Evolutionary conservation across 2,329 filamentous ascomycete genomes (phyloP).

Genomic region (Clonostachys byssicola): DNA sequence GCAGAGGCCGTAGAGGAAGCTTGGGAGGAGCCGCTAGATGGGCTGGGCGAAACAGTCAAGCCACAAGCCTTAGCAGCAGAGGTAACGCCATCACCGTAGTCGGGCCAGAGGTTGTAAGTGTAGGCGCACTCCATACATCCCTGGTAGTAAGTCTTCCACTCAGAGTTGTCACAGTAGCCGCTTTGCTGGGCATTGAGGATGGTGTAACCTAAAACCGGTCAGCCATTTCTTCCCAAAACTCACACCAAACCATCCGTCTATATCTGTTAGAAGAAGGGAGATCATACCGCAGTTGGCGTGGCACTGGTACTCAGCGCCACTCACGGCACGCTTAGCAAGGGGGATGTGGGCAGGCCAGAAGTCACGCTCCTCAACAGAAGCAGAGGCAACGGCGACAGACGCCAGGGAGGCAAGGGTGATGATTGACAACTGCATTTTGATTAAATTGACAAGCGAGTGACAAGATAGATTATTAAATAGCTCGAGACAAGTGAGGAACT

Average conservation of each 20-base stretch:
- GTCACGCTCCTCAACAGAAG: slow-evolving; percentile 9
- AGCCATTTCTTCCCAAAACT: too few species aligned
- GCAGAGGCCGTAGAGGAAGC: not conserved
- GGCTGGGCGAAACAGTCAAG: slow-evolving; percentile 15
- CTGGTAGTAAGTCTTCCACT: slow-evolving; percentile 34
- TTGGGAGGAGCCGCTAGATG: slow-evolving; percentile 1
- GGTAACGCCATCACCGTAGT: slow-evolving; percentile 32
- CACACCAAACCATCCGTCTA: too few species aligned
- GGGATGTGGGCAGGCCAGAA: slow-evolving; percentile 20
- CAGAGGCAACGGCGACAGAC: slow-evolving; percentile 12
- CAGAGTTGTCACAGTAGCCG: slow-evolving; percentile 22
- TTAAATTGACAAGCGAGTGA: not conserved
- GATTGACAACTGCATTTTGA: slow-evolving; percentile 19
- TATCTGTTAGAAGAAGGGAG: too few species aligned
- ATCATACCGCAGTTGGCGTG: slow-evolving; percentile 44
- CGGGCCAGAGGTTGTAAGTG: slow-evolving; percentile 35
- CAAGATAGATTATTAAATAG: too few species aligned
- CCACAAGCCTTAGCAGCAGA: slow-evolving; percentile 30
- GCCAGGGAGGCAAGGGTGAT: slow-evolving; percentile 14
- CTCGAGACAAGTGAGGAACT: too few species aligned
- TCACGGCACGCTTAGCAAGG: slow-evolving; percentile 34
- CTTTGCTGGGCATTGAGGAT: slow-evolving; percentile 15
- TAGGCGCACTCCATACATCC: slow-evolving; percentile 39
- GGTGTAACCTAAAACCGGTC: slow-evolving; percentile 14
- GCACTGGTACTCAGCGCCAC: slow-evolving; percentile 35